Conservation (phyloP, 306 rosid species). For the Citrullus amarus region DNA sequence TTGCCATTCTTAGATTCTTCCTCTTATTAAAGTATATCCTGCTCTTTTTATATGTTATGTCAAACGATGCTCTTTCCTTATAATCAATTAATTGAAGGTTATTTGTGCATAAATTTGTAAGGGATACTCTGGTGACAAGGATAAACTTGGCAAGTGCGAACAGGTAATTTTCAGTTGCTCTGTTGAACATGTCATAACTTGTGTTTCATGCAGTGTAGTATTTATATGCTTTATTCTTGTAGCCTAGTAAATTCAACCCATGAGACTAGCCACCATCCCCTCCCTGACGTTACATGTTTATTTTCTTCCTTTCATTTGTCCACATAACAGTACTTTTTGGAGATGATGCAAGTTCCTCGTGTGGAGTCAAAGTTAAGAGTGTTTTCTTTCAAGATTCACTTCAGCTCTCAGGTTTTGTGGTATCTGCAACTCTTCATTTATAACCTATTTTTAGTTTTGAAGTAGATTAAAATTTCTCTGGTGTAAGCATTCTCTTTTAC, state of each 20-base stretch:
- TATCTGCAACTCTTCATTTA: constrained; percentile 13
- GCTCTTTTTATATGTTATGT: constrained; percentile 10
- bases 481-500: background rate
- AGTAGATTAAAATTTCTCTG: background rate
- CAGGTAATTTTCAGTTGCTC: constrained; percentile 37
- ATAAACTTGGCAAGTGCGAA: constrained; percentile 82
- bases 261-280: too few species aligned
- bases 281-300: background rate
- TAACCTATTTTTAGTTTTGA: background rate
- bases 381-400: constrained; percentile 93
- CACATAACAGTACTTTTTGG: constrained; percentile 68
- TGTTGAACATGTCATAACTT: background rate
- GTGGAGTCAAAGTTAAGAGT: constrained; percentile 96
- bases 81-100: constrained; percentile 13
- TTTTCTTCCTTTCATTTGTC: background rate
- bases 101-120: constrained; percentile 23
- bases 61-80: background rate
- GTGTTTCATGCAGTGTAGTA: background rate
- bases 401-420: constrained; percentile 74
- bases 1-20: background rate
- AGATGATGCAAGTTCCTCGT: constrained; percentile 95
- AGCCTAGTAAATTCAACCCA: background rate
- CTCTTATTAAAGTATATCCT: background rate
- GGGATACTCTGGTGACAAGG: constrained; percentile 85
- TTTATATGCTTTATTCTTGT: background rate